phyloP scores from a whole-genome alignment of 2,329 filamentous ascomycete genomes.

The Scedosporium aurantiacum region DNA sequence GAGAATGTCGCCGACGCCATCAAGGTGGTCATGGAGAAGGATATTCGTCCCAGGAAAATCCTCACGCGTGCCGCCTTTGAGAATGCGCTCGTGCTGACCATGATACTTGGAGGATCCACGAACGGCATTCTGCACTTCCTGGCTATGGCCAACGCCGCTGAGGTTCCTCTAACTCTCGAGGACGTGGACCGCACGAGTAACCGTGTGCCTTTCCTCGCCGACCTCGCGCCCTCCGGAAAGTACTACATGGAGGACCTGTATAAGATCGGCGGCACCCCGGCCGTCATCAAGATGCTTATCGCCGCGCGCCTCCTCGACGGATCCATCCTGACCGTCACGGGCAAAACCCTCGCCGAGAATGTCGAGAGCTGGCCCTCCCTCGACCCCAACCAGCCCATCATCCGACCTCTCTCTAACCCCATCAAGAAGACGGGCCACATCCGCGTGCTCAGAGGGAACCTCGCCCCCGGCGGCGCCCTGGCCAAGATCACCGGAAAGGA shows the following conservation, averaged over 20 bases:
- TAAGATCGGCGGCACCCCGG: conserved; percentile 72
- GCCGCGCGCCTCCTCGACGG: conserved; percentile 68
- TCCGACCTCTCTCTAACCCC: conserved; percentile 57
- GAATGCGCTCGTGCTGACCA: conserved; percentile 81
- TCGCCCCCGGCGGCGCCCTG: conserved; percentile 80
- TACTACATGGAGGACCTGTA: conserved; percentile 86
- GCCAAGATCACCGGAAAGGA: conserved; percentile 97
- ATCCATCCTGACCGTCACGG: conserved; percentile 68
- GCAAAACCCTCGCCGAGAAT: conserved; percentile 74
- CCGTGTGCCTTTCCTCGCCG: conserved; percentile 76
- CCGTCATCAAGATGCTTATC: conserved; percentile 76
- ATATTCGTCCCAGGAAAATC: conserved; percentile 71
- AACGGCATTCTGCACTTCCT: conserved; percentile 84
- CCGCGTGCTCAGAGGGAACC: conserved; percentile 76
- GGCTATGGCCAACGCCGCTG: conserved; percentile 80
- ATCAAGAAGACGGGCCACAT: conserved; percentile 83
- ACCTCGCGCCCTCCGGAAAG: conserved; percentile 72
- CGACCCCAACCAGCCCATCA: conserved; percentile 69
- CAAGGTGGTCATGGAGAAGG: conserved; percentile 65
- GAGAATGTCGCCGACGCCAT: conserved; percentile 71
- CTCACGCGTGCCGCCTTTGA: conserved; percentile 73
- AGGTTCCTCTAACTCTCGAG: conserved; percentile 64
- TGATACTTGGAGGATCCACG: conserved; percentile 82
- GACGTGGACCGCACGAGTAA: conserved; percentile 74
- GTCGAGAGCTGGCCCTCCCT: conserved; percentile 66